Evolutionary conservation across 768 basidiomycete genomes (phyloP), one percentile per base, ranked within the genome.

Genomic region (Leccinum truebloodii): DNA sequence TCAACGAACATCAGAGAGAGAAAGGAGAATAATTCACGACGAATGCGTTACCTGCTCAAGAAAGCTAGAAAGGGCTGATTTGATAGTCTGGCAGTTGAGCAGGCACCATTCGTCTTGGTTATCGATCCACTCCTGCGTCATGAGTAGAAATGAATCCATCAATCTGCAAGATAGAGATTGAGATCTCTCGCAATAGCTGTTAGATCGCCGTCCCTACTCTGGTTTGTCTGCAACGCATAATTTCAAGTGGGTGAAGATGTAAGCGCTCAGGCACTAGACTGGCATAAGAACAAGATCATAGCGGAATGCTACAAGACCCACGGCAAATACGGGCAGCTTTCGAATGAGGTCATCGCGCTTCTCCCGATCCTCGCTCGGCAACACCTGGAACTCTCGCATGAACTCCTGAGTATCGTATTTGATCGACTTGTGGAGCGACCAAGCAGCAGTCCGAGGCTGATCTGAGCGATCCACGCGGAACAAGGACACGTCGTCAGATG

Each of bases 401-500:
- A 72, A 60, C 34, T 63, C 66, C 32, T 50, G 64, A 4, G 70
- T 55, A 16, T 72, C 68, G 12, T 62, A 68, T 53, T 64, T 68
- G 48, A 53, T 66, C 37, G 66, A 59, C 20, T 68, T 68, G 26
- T 58, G 64, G 26, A 74, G 68, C 1, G 44, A 52, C 54, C 54
- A 51, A 13, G 66, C 65, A 9, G 68, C 54, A 2, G 58, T 66
- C 35, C 54, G 62, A n/a, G 72, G 72, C 16, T 58, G 61, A 55
- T 72, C 67, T 1, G 67, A 65, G 26, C 68, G 68, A 52, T 68
- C 61, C 16, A 70, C 66, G 8, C 62, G 66, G 57, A 72, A 70
- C 1, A 60, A 52, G 28, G 63, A 54, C 53, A 70, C 62, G 1
- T 72, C 68, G n/a, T 70, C 72, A 14, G 58, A 34, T 7, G 66